Evolutionary conservation across 2,329 filamentous ascomycete genomes (phyloP).

Genomic region (Alternaria rosae): DNA sequence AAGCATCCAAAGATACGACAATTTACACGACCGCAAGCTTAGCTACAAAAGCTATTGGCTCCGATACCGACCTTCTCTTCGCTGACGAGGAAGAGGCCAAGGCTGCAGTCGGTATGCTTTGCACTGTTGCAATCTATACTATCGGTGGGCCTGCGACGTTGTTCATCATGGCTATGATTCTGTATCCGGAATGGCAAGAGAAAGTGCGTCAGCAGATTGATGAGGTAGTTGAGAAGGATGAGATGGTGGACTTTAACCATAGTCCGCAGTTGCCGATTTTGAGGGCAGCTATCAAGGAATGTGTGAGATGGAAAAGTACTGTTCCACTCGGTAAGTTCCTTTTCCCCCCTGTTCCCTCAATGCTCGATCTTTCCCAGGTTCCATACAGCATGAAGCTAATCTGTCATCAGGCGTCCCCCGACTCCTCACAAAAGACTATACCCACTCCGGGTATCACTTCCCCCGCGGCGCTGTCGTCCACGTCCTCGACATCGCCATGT

Average conservation of each 20-base stretch:
- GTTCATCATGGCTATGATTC: not conserved
- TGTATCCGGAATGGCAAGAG: not conserved
- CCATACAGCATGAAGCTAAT: not conserved
- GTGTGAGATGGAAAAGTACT: not conserved
- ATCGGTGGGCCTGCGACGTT: not conserved
- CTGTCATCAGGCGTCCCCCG: not conserved
- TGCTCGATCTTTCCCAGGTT: fast-evolving
- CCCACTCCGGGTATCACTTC: not conserved
- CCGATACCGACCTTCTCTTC: not conserved
- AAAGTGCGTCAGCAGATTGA: not conserved
- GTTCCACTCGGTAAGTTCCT: not conserved
- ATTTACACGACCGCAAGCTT: not conserved
- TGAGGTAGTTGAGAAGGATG: not conserved
- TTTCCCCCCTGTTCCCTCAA: not conserved
- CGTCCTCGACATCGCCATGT: not conserved
- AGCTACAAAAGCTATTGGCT: not conserved
- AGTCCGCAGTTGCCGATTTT: not conserved
- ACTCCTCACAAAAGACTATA: not conserved
- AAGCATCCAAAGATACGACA: not conserved
- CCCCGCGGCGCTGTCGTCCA: not conserved
- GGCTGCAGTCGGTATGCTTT: not conserved
- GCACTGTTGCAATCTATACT: not conserved
- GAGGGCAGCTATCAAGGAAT: not conserved
- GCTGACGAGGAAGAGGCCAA: not conserved
- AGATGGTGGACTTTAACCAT: not conserved